Evolutionary conservation across 139 green algal genomes (phyloP).

Genomic region (Eudorina sp.): DNA sequence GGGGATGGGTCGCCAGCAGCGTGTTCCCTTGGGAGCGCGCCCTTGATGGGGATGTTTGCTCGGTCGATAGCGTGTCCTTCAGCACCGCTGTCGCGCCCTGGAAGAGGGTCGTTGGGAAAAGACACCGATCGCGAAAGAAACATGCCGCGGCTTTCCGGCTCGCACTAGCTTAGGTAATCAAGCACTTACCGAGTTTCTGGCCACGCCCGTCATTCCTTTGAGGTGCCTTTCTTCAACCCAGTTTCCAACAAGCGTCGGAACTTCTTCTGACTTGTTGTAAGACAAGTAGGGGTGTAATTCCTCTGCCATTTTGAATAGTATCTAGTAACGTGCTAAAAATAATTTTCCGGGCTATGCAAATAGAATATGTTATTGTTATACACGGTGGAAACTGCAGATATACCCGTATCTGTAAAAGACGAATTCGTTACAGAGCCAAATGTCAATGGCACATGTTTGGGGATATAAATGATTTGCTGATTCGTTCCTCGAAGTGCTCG

Average conservation of each 20-base stretch:
- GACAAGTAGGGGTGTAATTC: constrained; percentile 10
- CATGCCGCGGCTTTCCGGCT: background rate
- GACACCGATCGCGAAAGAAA: too few relatives aligned
- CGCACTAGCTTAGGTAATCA: background rate
- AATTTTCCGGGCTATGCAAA: too few relatives aligned
- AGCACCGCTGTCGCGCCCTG: constrained; percentile 1
- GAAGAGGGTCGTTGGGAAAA: too few relatives aligned
- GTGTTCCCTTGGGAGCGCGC: background rate
- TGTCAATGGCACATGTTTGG: too few relatives aligned
- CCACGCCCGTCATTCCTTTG: background rate
- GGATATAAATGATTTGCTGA: too few relatives aligned
- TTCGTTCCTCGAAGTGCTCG: too few relatives aligned
- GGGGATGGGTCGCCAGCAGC: constrained; percentile 20
- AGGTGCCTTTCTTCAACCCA: constrained; percentile 24
- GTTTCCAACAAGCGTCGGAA: constrained; percentile 32
- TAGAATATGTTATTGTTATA: too few relatives aligned
- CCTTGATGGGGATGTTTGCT: background rate
- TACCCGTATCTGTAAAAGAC: too few relatives aligned
- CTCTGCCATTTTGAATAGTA: constrained; percentile 19
- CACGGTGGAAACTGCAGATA: too few relatives aligned
- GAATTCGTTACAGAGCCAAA: too few relatives aligned
- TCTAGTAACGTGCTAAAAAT: too few relatives aligned
- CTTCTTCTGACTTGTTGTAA: constrained; percentile 46
- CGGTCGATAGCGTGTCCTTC: background rate
- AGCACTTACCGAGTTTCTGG: constrained; percentile 4